Base-by-base conservation (phyloP, 352 stramenopile species). In the Proteromonas lacertae region DNA sequence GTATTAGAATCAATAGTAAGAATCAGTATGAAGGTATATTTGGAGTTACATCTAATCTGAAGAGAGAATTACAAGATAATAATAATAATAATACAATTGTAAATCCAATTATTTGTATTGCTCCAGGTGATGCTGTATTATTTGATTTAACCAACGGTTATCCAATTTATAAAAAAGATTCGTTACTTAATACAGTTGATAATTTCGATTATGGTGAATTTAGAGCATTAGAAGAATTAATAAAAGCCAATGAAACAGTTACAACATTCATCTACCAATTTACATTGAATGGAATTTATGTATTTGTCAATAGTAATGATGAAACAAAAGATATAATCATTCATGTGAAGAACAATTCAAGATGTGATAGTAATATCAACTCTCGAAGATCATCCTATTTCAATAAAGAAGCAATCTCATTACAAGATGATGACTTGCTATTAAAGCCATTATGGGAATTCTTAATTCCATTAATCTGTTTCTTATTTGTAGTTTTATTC, bases 131-230 rank as follows among this genome's bases (percentile, higher is more conserved):
- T 18, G 67, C 67, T 0, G 44, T 90, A 12, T 35, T 83, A 1
- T 89, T 84, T 41, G 66, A 87, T 43, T 53, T 90, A 12, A 66
- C 62, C 0, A 57, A 59, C 1, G 64, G 57, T 13, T 90, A 82
- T 38, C 75, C 75, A 2, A 58, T 86, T 35, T 90, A 90, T 44
- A 43, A 79, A 18, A 86, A 84, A 44, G 69, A 90, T 44, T 88
- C 70, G 16, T 69, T 90, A 48, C 63, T 90, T 22, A 90, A 90
- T 44, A 82, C 69, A 2, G 87, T 90, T 34, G 51, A 57, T 4
- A 62, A 51, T 35, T 90, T 88, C 32, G 75, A 86, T 47, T 86
- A 75, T 30, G 62, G 62, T 12, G 53, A 53, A 2, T 89, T 89
- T 43, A 54, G 69, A 5, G 51, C 51, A 1, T 45, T 87, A 12